Evolutionary conservation across 2,329 filamentous ascomycete species (phyloP).

Genomic region (Coniosporium tulheliwenetii): DNA sequence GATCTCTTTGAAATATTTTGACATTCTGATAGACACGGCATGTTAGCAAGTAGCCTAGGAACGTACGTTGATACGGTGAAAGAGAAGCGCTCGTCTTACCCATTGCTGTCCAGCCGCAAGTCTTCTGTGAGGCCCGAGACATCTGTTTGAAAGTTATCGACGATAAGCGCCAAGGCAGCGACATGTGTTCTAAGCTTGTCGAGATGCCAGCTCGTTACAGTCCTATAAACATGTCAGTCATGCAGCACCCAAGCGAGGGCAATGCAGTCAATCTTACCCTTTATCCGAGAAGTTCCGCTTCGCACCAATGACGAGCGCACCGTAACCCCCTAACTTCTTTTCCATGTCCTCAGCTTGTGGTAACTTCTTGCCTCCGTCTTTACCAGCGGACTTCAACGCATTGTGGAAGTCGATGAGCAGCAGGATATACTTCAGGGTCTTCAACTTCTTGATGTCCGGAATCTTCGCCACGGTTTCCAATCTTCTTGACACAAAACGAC

Average conservation of each 20-base stretch:
- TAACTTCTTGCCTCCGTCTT: slow-evolving; percentile 28
- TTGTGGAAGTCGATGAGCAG: slow-evolving; percentile 32
- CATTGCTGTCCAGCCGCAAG: slow-evolving; percentile 53
- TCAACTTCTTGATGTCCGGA: slow-evolving; percentile 30
- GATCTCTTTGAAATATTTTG: slow-evolving; percentile 59
- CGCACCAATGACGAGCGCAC: slow-evolving; percentile 49
- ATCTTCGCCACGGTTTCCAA: slow-evolving; percentile 41
- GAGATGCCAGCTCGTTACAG: slow-evolving; percentile 54
- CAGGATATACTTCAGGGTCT: slow-evolving; percentile 31
- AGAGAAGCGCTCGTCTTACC: slow-evolving; percentile 21
- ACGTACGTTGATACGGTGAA: not conserved
- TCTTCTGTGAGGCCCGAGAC: slow-evolving; percentile 56
- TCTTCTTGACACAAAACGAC: slow-evolving; percentile 50
- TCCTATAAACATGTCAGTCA: slow-evolving; percentile 10
- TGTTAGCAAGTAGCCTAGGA: not conserved
- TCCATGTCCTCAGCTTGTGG: slow-evolving; percentile 47
- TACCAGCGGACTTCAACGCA: slow-evolving; percentile 16
- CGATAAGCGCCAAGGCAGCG: slow-evolving; percentile 52
- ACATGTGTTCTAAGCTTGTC: slow-evolving; percentile 62
- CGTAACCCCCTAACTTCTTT: slow-evolving; percentile 40
- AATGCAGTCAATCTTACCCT: slow-evolving; percentile 15
- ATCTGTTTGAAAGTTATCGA: slow-evolving; percentile 61
- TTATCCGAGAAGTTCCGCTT: slow-evolving; percentile 52
- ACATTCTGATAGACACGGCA: slow-evolving; percentile 26
- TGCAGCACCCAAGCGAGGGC: not conserved